Percentiles rank a stretch among this genome's conserved stretches.
phyloP scores from a whole-genome alignment of 2,329 filamentous ascomycete species.

The Neofusicoccum kwambonambiense region DNA sequence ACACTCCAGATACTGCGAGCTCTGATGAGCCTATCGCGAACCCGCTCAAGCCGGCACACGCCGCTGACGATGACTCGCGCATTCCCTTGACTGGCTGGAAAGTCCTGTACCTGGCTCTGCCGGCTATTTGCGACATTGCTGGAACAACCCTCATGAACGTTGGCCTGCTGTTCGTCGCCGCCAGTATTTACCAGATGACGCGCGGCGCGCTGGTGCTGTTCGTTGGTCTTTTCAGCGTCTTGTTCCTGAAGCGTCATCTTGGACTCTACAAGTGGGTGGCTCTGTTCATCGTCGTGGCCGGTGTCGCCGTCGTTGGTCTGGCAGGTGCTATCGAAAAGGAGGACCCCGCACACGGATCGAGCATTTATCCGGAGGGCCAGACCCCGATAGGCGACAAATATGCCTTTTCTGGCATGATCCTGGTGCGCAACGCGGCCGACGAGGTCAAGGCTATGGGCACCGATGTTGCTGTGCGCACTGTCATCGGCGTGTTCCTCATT shows the following conservation, averaged over 20 bases:
- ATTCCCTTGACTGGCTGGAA: slow-evolving; percentile 66
- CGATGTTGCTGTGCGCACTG: slow-evolving; percentile 63
- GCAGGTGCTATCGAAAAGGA: slow-evolving; percentile 74
- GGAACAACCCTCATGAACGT: slow-evolving; percentile 98
- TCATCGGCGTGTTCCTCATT: slow-evolving; percentile 85
- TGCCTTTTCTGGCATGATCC: neutral
- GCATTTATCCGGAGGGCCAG: neutral
- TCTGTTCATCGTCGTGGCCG: slow-evolving; percentile 79
- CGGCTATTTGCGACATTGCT: slow-evolving; percentile 89
- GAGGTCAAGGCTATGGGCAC: slow-evolving; percentile 32
- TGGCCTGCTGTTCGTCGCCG: slow-evolving; percentile 87
- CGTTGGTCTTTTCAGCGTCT: slow-evolving; percentile 89
- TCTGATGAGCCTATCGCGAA: slow-evolving; percentile 52
- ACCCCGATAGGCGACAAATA: slow-evolving; percentile 12
- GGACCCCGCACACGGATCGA: slow-evolving; percentile 48
- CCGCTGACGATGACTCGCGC: slow-evolving; percentile 54
- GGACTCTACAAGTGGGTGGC: slow-evolving; percentile 90
- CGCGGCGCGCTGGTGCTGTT: slow-evolving; percentile 91
- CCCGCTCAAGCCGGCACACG: slow-evolving; percentile 44
- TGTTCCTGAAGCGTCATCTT: slow-evolving; percentile 80
- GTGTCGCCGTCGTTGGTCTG: slow-evolving; percentile 86
- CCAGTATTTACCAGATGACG: slow-evolving; percentile 99
- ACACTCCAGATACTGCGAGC: slow-evolving; percentile 44
- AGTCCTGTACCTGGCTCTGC: slow-evolving; percentile 74
- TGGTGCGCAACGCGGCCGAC: slow-evolving; percentile 7